Conservation (phyloP, 1,284 basidiomycete species). For the Inonotus obliquus region DNA sequence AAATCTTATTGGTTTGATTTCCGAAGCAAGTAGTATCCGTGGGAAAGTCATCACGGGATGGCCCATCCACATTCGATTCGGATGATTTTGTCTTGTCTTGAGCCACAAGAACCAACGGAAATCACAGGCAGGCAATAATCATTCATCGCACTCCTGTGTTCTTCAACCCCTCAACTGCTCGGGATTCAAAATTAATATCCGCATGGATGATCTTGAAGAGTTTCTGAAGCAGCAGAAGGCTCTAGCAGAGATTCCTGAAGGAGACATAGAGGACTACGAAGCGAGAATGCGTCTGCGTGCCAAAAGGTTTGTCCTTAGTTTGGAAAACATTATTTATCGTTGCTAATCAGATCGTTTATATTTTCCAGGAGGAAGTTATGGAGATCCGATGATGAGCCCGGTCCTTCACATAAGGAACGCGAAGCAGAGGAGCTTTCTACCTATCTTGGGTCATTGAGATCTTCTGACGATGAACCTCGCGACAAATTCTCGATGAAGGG, state of each 20-base stretch:
- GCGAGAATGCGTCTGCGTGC: neutral
- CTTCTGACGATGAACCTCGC: neutral
- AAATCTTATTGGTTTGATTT: neutral
- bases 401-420: neutral
- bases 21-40: neutral
- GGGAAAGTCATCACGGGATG: neutral
- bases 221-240: conserved; percentile 6
- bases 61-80: neutral
- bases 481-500: too few species aligned
- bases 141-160: neutral
- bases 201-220: conserved; percentile 1
- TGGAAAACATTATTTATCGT: neutral
- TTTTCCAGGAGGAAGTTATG: conserved; percentile 6
- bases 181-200: neutral
- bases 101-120: neutral
- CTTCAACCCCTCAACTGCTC: neutral
- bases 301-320: neutral
- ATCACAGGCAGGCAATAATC: neutral
- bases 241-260: conserved; percentile 13
- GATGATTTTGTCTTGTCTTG: neutral
- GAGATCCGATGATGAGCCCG: neutral
- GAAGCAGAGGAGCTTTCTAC: neutral
- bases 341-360: neutral
- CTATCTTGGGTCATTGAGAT: neutral
- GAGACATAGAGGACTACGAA: conserved; percentile 15